Base-by-base conservation (phyloP, 129 eudicot species). In the Daucus carota region DNA sequence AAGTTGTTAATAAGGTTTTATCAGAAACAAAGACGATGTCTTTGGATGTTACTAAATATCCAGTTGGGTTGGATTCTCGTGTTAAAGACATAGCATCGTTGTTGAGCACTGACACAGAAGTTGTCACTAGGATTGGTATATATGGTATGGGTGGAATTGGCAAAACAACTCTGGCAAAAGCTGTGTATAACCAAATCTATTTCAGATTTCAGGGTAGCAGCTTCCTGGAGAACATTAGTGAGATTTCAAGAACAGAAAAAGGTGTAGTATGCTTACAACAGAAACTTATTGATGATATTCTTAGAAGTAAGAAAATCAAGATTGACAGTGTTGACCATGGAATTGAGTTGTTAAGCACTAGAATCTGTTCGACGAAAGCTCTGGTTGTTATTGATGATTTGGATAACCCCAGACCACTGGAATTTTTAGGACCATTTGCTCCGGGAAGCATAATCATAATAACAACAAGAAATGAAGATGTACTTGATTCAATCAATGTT, bases 371-470 rank as follows among this genome's bases (percentile, higher is more conserved):
- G 0, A 32, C 14, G 26, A 66, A 20, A 16, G 71, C 33, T 13
- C 71, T 66, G 42, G 17, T 33, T 29, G 43, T 66, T 66, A 40
- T 66, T 32, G 76, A 78, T 72, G 46, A 59, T 59, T 20, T 43
- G 2, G 43, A 45, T 43, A 63, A 78, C 59, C 7, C 40, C 31
- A 66, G 1, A 2, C 71, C 33, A 66, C 6, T 66, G 11, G 17
- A 71, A 0, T 75, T 67, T 42, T 78, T 46, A 46, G 76, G 72
- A 43, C 44, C 47, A 72, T 78, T 78, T 72, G 77, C 46, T 41
- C 3, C 1, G 16, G 73, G 81, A 42, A 59, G 81, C 46, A 40
- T 40, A 40, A 72, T 72, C 14, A 29, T 72, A 44, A 72, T 78
- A 18, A 78, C 77, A 59, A 78, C 81, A 72, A 20, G 77, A 42